Base-by-base conservation (phyloP, 2,329 filamentous ascomycete species). In the Triangularia setosa region DNA sequence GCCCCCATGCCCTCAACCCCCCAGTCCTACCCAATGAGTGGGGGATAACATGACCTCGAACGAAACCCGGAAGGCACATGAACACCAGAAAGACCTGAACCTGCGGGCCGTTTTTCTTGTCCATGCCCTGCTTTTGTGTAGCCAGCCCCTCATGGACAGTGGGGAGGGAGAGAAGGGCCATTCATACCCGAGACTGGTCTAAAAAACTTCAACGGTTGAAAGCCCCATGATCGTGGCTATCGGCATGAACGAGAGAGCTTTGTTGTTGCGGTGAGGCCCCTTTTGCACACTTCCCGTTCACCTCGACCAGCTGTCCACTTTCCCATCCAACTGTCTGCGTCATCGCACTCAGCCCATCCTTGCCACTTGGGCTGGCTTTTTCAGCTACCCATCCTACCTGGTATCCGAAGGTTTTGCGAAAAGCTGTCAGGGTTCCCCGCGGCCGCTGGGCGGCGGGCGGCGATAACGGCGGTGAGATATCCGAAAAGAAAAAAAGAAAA, bases 11-110 rank as follows among this genome's bases (percentile, higher is more conserved):
- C 55, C 58, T 53, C 2, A 40, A 40, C 35, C 8, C 40, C 40
- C 40, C 40, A 48, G 35, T 40, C 35, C 35, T 48, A 48, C 40
- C 40, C 40, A 48, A 48, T 48, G 11, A 48, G 40, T 48, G 18
- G 40, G 18, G 40, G 40, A 40, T 40, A 40, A 40, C 33, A 65
- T 66, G 65, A 66, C 67, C 59, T n/a, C n/a, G n/a, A n/a, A n/a
- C n/a, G n/a, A n/a, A n/a, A n/a, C 33, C 14, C 30, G 11, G n/a
- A 21, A 21, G 6, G 40, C 40, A 48, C 40, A 48, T 48, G 40
- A 48, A 48, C 40, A 48, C 35, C 35, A 40, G 21, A 48, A 48
- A 21, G 40, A 48, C 40, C 35, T 18, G 30, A 33, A 4, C 35
- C 18, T 48, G 40, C 40, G 40, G 40, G 40, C 40, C 40, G 21